Evolutionary conservation across 1,139 yeast genomes (phyloP).

Genomic region (Pichia sp.): DNA sequence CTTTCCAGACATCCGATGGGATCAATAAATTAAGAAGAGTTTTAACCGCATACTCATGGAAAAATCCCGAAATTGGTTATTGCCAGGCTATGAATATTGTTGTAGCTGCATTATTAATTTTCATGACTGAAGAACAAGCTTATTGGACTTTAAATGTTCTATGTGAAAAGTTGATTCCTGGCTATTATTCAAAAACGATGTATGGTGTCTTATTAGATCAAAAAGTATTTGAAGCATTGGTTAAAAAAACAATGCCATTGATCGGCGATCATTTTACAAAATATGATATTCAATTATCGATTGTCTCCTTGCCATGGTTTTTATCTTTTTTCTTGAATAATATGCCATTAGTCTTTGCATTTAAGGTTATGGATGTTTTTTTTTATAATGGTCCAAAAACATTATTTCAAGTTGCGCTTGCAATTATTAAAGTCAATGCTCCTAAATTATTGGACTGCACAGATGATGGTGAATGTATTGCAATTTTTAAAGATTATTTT

Average conservation of each 20-base stretch:
- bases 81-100: slow-evolving; percentile 99
- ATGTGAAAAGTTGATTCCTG: slow-evolving; percentile 85
- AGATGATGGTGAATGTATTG: slow-evolving; percentile 91
- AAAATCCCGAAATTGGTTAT: slow-evolving; percentile 94
- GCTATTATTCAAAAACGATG: slow-evolving; percentile 96
- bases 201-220: slow-evolving; percentile 94
- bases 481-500: slow-evolving; percentile 78
- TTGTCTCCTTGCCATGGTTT: slow-evolving; percentile 96
- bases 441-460: slow-evolving; percentile 72
- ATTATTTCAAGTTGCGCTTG: slow-evolving; percentile 88
- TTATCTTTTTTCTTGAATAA: slow-evolving; percentile 82
- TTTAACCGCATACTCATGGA: slow-evolving; percentile 92
- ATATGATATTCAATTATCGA: slow-evolving; percentile 87
- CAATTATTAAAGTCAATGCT: slow-evolving; percentile 79
- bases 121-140: slow-evolving; percentile 96
- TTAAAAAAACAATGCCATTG: slow-evolving; percentile 83
- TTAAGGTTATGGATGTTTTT: slow-evolving; percentile 84
- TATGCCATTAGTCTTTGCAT: slow-evolving; percentile 92
- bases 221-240: slow-evolving; percentile 84
- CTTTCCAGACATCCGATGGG: slow-evolving; percentile 83
- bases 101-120: slow-evolving; percentile 85
- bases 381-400: slow-evolving; percentile 88
- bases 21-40: slow-evolving; percentile 80
- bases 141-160: slow-evolving; percentile 86
- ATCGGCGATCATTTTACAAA: slow-evolving; percentile 76